phyloP scores from a whole-genome alignment of 805 yeast genomes.

The Kodamaea fukazawae region DNA sequence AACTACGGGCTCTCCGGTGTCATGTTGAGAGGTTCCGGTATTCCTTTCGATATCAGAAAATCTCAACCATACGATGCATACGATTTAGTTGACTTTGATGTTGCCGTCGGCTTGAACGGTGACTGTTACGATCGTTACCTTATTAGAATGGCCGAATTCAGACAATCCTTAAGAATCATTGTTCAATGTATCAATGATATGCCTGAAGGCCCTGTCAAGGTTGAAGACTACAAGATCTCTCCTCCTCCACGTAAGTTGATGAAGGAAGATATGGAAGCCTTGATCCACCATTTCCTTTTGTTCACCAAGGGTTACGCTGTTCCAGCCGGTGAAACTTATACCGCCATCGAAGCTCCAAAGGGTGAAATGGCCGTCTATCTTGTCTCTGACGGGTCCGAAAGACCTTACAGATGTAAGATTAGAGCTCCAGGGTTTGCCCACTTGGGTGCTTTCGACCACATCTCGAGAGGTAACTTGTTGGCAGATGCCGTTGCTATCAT shows the following conservation, averaged over 20 bases:
- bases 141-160: slow-evolving; percentile 86
- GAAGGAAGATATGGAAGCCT: slow-evolving; percentile 92
- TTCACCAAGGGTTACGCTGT: slow-evolving; percentile 88
- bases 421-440: slow-evolving; percentile 95
- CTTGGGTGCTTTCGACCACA: slow-evolving; percentile 83
- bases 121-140: slow-evolving; percentile 90
- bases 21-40: slow-evolving; percentile 88
- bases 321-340: slow-evolving; percentile 88
- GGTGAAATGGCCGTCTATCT: slow-evolving; percentile 93
- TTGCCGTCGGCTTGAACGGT: slow-evolving; percentile 83
- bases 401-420: slow-evolving; percentile 89
- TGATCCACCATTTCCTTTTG: slow-evolving; percentile 83
- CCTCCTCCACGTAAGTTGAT: slow-evolving; percentile 79
- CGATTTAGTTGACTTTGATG: slow-evolving; percentile 79
- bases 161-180: slow-evolving; percentile 85
- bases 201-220: slow-evolving; percentile 91
- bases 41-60: slow-evolving; percentile 83
- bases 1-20: slow-evolving; percentile 80
- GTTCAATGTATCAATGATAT: slow-evolving; percentile 87
- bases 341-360: slow-evolving; percentile 91
- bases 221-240: slow-evolving; percentile 80
- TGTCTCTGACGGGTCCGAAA: slow-evolving; percentile 84
- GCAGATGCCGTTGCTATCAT: slow-evolving; percentile 93
- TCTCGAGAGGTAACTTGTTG: slow-evolving; percentile 79
- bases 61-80: slow-evolving; percentile 89